phyloP scores from a whole-genome alignment of 257 asterid species.

The Forsythia suspensa region DNA sequence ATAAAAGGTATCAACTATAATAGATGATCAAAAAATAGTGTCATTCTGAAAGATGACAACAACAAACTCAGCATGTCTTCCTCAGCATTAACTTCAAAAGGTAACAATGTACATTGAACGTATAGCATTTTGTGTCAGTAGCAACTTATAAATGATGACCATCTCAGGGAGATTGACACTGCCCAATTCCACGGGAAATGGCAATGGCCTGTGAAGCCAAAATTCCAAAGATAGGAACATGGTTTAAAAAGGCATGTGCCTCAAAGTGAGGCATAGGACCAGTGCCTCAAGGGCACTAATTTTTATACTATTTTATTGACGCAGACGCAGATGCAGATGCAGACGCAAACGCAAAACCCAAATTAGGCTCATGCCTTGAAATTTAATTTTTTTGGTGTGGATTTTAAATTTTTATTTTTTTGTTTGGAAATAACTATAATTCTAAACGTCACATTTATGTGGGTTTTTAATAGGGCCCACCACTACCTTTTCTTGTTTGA shows the following conservation, averaged over 20 bases:
- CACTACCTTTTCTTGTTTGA: too few relatives aligned
- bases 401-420: too few relatives aligned
- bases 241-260: too few relatives aligned
- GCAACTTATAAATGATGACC: neutral
- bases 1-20: neutral
- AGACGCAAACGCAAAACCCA: too few relatives aligned
- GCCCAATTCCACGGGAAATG: neutral
- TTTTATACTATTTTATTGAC: too few relatives aligned
- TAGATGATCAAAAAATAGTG: neutral
- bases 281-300: too few relatives aligned
- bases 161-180: neutral
- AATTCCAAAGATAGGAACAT: too few relatives aligned
- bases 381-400: neutral
- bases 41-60: neutral
- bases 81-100: neutral
- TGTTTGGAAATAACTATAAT: too few relatives aligned
- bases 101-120: neutral
- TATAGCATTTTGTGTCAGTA: neutral
- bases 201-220: neutral
- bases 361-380: neutral
- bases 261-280: too few relatives aligned
- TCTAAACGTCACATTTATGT: too few relatives aligned
- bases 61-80: neutral
- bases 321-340: too few relatives aligned
- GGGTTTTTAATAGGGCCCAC: too few relatives aligned